Base-by-base conservation (phyloP, 73 alveolate genomes). In the Symbiodinium natans region DNA sequence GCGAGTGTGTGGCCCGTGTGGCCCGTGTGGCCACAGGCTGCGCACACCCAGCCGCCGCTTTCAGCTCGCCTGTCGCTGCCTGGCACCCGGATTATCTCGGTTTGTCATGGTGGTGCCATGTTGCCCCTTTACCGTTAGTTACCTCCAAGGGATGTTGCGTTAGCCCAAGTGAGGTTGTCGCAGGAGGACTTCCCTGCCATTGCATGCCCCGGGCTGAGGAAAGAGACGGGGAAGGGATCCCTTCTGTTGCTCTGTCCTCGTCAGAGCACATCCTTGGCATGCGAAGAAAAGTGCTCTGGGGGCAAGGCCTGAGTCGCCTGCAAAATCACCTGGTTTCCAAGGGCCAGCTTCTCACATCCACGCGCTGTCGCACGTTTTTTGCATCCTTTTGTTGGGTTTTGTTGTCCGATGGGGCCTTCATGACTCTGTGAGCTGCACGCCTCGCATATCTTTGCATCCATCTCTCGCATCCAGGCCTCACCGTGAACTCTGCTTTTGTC, bases 151-250 rank as follows among this genome's bases (percentile, higher is more conserved):
- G 19, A 29, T 29, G 33, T 23, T 10, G 36, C 33, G 15, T 29
- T 29, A 36, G 33, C 13, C 82, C 36, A 5, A 29, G 84, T 23
- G 43, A 74, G 84, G 95, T 41, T n/a, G 80, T 73, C 80, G 41
- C 97, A 71, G 48, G 97, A 90, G 77, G 97, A 90, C 75, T 90
- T 90, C 39, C 97, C 97, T 27, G 46, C 97, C 46, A 73, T 90
- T 84, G 97, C 97, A n/a, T 90, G 97, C 41, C 39, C 38, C 17
- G 17, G 5, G 41, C 97, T 31, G 36, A 90, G 39, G 1, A n/a
- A n/a, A n/a, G n/a, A n/a, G n/a, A n/a, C n/a, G n/a, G n/a, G n/a
- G n/a, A n/a, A n/a, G n/a, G n/a, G n/a, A n/a, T n/a, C n/a, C n/a
- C n/a, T n/a, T n/a, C n/a, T n/a, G n/a, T n/a, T n/a, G n/a, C n/a